Evolutionary conservation across 805 yeast species (phyloP), one percentile per base, ranked within the genome.

Genomic region (Brettanomyces anomalus): DNA sequence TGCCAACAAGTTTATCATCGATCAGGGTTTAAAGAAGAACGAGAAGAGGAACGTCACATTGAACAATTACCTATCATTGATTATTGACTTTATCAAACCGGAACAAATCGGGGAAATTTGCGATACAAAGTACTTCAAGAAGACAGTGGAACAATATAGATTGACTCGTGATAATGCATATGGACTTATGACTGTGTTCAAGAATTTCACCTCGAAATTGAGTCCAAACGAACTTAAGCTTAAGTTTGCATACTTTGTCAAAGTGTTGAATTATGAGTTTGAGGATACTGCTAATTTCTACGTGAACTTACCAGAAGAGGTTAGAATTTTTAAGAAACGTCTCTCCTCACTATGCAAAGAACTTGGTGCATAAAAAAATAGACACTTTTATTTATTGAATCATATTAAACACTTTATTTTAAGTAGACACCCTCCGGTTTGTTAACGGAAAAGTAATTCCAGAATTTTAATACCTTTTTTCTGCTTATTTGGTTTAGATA

Each of bases 281-380:
- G 53, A 63, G 19, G 68, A 64, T 48, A 48, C 58, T 24, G 49
- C 59, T 37, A 64, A 64, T 44, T 58, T 57, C 44, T 64, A 63
- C 43, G 62, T 63, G 35, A 47, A 50, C 36, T 44, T 63, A 13
- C 67, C 67, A 11, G 44, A 38, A 2, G 65, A 62, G 41, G 46
- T 64, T 19, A 36, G 40, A 26, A 36, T 45, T 8, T 64, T 64
- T 46, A 63, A 59, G 42, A 40, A 41, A 4, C 36, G 32, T 16
- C 31, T 49, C 5, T 18, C 16, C 18, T 28, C 15, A n/a, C 10
- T 24, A 24, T 24, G 28, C 28, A 2, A 11, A 11, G 28, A 24
- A 24, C 37, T 35, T 35, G 6, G 19, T 16, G 37, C 20, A 24
- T 24, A 24, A 24, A 24, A 7, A 11, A 24, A 24, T n/a, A 24